Base-by-base conservation (phyloP, 148 eudicot species). In the Amaranthus cruentus region DNA sequence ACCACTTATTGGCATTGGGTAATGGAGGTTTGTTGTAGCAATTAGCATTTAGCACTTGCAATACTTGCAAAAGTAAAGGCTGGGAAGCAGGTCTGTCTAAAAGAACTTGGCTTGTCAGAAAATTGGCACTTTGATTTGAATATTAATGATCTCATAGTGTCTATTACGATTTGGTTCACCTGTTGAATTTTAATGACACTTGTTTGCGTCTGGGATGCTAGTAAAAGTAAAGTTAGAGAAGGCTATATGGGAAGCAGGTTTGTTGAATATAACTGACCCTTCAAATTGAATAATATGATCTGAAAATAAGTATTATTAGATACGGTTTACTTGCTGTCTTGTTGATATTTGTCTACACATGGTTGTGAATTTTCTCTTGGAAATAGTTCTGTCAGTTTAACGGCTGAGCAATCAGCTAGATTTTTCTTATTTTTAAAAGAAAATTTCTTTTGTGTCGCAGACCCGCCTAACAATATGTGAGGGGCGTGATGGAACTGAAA, bases 401-500 rank as follows among this genome's bases (percentile, higher is more conserved):
- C 49, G 11, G 53, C 57, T 61, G 43, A 47, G 47, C 59, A 13
- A 9, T 55, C 62, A 69, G 52, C 62, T 57, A 42, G 59, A 60
- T 10, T 56, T 51, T 12, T 70, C 60, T 58, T 47, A 44, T 60
- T 28, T 54, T 66, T 62, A 9, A 28, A 28, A 28, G 38, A 28
- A 28, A 38, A 58, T 73, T 59, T 51, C 71, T 75, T 73, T 63
- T 73, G 70, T 47, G 38, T 48, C 83, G 67, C 67, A 95, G 99
- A 95, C 92, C 62, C 94, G 96, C 47, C 83, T 95, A 55, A 91
- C 99, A 67, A 91, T 95, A 74, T 95, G 99, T 59, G 99, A 95
- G 87, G 99, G 99, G 67, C 96, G 88, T 77, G 99, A 95, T 83
- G 99, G 99, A 77, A 87, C 97, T 56, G 99, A 95, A 82, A 95